These are phyloP conservation scores for Eucalyptus microcorys DNA, from an alignment of 345 rosid genomes.

Conservation along the genomic window DNA sequence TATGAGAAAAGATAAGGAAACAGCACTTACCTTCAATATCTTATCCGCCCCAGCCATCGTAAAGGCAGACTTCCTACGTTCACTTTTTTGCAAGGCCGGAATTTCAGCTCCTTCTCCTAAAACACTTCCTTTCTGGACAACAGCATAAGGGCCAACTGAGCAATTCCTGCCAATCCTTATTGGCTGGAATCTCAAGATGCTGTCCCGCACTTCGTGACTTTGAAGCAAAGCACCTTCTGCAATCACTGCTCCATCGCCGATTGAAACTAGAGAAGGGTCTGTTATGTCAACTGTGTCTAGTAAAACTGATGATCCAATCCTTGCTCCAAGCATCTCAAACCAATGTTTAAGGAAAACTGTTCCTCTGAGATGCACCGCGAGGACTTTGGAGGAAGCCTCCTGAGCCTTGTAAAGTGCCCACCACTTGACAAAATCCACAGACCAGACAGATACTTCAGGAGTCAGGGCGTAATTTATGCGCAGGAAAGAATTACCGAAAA, in stretches of 20 bases:
- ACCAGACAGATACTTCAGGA: conserved; percentile 43
- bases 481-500: conserved; percentile 51
- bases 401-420: conserved; percentile 67
- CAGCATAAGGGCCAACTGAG: conserved; percentile 50
- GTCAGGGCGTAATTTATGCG: conserved; percentile 37
- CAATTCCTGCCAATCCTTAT: conserved; percentile 35
- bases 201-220: conserved; percentile 50
- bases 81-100: conserved; percentile 36
- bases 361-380: conserved; percentile 56
- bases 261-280: conserved; percentile 53
- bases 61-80: conserved; percentile 12
- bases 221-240: conserved; percentile 58
- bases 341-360: conserved; percentile 49
- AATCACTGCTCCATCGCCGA: conserved; percentile 50
- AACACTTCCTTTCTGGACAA: conserved; percentile 46
- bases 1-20: background rate
- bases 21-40: conserved; percentile 10
- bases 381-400: conserved; percentile 38
- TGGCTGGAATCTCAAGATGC: conserved; percentile 33
- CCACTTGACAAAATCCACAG: conserved; percentile 50
- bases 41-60: conserved; percentile 4
- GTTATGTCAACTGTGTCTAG: conserved; percentile 50
- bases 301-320: conserved; percentile 46
- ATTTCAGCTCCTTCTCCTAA: conserved; percentile 35
- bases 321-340: conserved; percentile 63